These are phyloP conservation scores for Angophora floribunda DNA, from an alignment of 345 rosid genomes.

Conservation along the genomic window DNA sequence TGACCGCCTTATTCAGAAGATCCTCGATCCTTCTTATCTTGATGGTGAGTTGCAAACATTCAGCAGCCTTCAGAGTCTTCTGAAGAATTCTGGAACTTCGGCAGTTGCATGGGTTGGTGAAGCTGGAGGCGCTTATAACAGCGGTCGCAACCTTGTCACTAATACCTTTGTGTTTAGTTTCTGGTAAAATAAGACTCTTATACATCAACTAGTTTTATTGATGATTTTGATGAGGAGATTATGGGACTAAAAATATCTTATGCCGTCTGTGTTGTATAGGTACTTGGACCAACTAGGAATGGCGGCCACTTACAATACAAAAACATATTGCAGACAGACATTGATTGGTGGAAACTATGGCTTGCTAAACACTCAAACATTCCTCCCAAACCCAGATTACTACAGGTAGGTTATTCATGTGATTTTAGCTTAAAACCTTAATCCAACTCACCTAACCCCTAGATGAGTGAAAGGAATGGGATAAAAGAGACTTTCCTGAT, in stretches of 20 bases:
- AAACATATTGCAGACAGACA: constrained; percentile 47
- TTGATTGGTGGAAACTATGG: constrained; percentile 56
- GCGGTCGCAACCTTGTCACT: constrained; percentile 43
- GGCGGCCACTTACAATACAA: constrained; percentile 35
- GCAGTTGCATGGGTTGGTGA: constrained; percentile 66
- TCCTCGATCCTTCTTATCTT: constrained; percentile 36
- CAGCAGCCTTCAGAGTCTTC: constrained; percentile 18
- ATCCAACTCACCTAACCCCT: neutral
- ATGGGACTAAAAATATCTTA: neutral
- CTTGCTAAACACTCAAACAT: constrained; percentile 29
- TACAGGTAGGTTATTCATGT: constrained; percentile 13
- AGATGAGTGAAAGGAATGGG: neutral
- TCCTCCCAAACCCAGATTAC: constrained; percentile 42
- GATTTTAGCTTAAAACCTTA: neutral
- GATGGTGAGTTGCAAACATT: constrained; percentile 11
- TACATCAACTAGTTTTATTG: neutral
- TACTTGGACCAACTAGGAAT: constrained; percentile 58
- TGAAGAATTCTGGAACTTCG: constrained; percentile 18
- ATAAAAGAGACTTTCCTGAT: neutral
- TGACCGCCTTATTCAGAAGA: constrained; percentile 28
- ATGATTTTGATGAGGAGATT: neutral
- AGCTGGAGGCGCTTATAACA: constrained; percentile 57
- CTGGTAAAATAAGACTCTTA: constrained; percentile 23
- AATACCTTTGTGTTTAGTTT: constrained; percentile 45
- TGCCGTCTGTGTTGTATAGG: constrained; percentile 6